Percentiles rank a stretch among this genome's conserved stretches.
Conservation (phyloP, 2,329 filamentous ascomycete species). For the Lasiodiplodia gonubiensis region DNA sequence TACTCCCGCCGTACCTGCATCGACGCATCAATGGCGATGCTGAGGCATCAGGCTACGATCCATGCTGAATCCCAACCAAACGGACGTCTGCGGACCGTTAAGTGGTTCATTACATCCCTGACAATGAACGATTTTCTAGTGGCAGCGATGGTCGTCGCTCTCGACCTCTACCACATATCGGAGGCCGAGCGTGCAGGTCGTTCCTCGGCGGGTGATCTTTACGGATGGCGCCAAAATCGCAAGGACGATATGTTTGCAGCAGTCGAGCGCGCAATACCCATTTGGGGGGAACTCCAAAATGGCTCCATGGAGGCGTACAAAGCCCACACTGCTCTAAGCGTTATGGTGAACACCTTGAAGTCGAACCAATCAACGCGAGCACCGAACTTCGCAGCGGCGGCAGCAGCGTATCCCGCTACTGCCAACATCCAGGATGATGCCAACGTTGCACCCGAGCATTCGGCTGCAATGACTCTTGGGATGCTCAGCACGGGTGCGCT, state of each 20-base stretch:
- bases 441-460: conserved; percentile 64
- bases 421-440: conserved; percentile 54
- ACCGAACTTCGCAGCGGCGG: conserved; percentile 40
- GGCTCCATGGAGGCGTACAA: conserved; percentile 90
- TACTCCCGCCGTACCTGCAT: conserved; percentile 85
- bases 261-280: conserved; percentile 73
- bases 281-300: conserved; percentile 81
- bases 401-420: conserved; percentile 39
- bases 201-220: conserved; percentile 44
- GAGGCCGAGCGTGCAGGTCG: conserved; percentile 49
- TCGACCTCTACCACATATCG: conserved; percentile 78
- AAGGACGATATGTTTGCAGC: conserved; percentile 76
- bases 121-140: conserved; percentile 86
- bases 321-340: conserved; percentile 76
- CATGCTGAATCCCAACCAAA: conserved; percentile 74
- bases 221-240: conserved; percentile 54
- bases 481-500: conserved; percentile 68
- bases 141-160: conserved; percentile 80
- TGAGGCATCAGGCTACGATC: conserved; percentile 77
- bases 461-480: conserved; percentile 72
- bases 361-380: conserved; percentile 47
- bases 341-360: conserved; percentile 82
- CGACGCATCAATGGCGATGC: conserved; percentile 81
- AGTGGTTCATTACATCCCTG: conserved; percentile 79
- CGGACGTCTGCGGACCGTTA: conserved; percentile 73